These are phyloP conservation scores for Barnettozyma wickerhamii DNA, from an alignment of 805 yeast genomes.

Conservation along the genomic window DNA sequence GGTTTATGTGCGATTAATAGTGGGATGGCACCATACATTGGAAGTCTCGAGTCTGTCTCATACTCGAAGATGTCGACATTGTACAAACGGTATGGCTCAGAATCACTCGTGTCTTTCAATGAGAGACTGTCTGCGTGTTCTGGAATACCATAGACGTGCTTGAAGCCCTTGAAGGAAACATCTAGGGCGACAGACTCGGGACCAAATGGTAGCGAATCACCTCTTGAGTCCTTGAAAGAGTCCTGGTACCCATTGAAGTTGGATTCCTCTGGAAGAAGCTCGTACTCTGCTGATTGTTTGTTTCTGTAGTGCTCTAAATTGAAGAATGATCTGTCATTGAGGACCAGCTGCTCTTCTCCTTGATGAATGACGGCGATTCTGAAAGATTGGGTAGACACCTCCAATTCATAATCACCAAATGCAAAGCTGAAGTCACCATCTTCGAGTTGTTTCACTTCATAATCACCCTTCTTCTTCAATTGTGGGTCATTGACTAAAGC, in stretches of 20 bases:
- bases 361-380: slow-evolving; percentile 44
- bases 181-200: slow-evolving; percentile 91
- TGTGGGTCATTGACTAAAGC: slow-evolving; percentile 39
- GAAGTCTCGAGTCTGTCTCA: slow-evolving; percentile 71
- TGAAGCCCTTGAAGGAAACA: slow-evolving; percentile 54
- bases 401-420: slow-evolving; percentile 42
- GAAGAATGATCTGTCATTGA: slow-evolving; percentile 68
- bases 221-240: slow-evolving; percentile 57
- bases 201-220: slow-evolving; percentile 69
- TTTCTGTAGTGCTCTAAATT: slow-evolving; percentile 81
- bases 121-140: slow-evolving; percentile 87
- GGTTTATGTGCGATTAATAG: slow-evolving; percentile 68
- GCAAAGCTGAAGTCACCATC: slow-evolving; percentile 17
- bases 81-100: slow-evolving; percentile 80
- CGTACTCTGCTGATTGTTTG: slow-evolving; percentile 34
- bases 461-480: slow-evolving; percentile 3
- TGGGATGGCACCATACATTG: slow-evolving; percentile 96
- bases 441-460: slow-evolving; percentile 19
- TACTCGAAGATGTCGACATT: slow-evolving; percentile 97
- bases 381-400: slow-evolving; percentile 44
- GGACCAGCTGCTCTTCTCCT: slow-evolving; percentile 42
- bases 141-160: slow-evolving; percentile 87
- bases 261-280: slow-evolving; percentile 55
- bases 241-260: slow-evolving; percentile 68
- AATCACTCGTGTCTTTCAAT: slow-evolving; percentile 58